Conservation (phyloP, 768 basidiomycete genomes). For the Suillus hirtellus region DNA sequence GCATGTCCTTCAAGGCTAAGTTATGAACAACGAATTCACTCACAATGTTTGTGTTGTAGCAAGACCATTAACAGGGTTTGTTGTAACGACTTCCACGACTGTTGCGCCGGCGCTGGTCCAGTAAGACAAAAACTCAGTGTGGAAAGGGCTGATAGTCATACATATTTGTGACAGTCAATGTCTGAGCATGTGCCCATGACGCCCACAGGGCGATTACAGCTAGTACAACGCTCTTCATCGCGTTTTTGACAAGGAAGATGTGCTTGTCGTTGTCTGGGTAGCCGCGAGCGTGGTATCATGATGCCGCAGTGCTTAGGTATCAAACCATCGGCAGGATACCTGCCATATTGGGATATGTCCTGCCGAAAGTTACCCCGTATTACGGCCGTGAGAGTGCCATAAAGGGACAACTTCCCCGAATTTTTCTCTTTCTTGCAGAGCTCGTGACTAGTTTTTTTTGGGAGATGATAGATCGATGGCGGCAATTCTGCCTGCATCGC, state of each 20-base stretch:
- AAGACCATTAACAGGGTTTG: slow-evolving; percentile 37
- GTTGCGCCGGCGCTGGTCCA: slow-evolving; percentile 47
- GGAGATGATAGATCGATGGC: slow-evolving; percentile 31
- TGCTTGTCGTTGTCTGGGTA: slow-evolving; percentile 5
- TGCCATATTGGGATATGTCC: background rate
- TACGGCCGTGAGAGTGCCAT: slow-evolving; percentile 6
- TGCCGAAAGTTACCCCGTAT: background rate
- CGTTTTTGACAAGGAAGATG: slow-evolving; percentile 12
- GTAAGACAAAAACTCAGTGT: background rate
- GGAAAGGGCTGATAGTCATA: slow-evolving; percentile 31
- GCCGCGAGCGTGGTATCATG: background rate
- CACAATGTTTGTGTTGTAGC: slow-evolving; percentile 47
- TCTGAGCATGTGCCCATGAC: slow-evolving; percentile 42
- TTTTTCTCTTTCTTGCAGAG: slow-evolving; percentile 7
- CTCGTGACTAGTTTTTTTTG: slow-evolving; percentile 15
- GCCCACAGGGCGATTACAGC: slow-evolving; percentile 21
- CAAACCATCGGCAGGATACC: background rate
- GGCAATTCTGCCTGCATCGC: slow-evolving; percentile 14
- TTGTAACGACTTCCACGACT: slow-evolving; percentile 49
- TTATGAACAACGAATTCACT: slow-evolving; percentile 14
- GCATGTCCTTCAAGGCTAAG: slow-evolving; percentile 3
- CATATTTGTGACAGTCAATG: slow-evolving; percentile 47
- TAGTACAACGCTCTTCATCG: slow-evolving; percentile 21
- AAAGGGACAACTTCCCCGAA: slow-evolving; percentile 1
- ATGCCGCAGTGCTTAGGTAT: background rate